Evolutionary conservation across 163 green algal species (phyloP).

Genomic region (Prototheca stagnorum): DNA sequence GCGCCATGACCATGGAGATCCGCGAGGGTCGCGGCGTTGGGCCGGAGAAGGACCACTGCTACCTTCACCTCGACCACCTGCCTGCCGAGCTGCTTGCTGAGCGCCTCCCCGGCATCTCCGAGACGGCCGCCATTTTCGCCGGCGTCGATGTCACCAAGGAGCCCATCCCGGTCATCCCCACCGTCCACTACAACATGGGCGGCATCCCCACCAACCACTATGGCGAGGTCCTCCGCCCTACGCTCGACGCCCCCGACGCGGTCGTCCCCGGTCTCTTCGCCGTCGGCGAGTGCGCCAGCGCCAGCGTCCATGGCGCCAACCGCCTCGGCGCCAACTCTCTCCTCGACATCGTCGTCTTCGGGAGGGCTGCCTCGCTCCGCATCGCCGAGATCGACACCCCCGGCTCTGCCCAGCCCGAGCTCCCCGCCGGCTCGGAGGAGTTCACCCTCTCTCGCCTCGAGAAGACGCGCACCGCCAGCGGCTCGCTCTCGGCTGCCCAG

Average conservation of each 20-base stretch:
- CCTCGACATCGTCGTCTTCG: constrained; percentile 99
- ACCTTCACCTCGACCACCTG: constrained; percentile 97
- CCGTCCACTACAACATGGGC: constrained; percentile 99
- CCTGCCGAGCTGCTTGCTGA: constrained; percentile 91
- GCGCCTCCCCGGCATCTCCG: constrained; percentile 87
- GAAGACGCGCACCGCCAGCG: constrained; percentile 45
- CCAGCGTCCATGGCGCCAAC: constrained; percentile 96
- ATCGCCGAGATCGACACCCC: constrained; percentile 68
- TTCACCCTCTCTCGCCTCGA: constrained; percentile 65
- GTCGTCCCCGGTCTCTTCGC: constrained; percentile 89
- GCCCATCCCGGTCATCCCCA: constrained; percentile 95
- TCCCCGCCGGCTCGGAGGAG: constrained; percentile 49
- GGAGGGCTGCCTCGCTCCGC: constrained; percentile 77
- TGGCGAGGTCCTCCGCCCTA: constrained; percentile 40
- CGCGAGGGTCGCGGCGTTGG: constrained; percentile 85
- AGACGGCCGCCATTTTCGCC: constrained; percentile 98
- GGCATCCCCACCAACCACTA: constrained; percentile 95
- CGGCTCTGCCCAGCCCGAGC: constrained; percentile 44
- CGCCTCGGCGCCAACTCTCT: constrained; percentile 93
- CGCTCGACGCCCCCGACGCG: constrained; percentile 57
- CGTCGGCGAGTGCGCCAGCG: constrained; percentile 80
- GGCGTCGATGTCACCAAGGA: constrained; percentile 98
- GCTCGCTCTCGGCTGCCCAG: constrained; percentile 62
- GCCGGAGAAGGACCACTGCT: constrained; percentile 94
- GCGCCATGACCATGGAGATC: constrained; percentile 99